Evolutionary conservation across 345 rosid genomes (phyloP).

Genomic region (Durio zibethinus): DNA sequence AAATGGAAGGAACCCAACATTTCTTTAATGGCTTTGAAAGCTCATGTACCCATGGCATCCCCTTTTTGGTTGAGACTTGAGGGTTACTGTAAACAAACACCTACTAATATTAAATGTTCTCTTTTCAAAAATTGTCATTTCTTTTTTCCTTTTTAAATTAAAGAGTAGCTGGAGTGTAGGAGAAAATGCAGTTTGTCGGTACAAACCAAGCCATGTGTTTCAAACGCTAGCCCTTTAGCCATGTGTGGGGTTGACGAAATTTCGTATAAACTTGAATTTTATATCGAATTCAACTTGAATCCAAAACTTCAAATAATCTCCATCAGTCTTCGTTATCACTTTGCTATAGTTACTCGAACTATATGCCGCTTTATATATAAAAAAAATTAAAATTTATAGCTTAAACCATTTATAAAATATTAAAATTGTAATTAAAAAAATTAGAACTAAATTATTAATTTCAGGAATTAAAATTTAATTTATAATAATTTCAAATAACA

Average conservation of each 20-base stretch:
- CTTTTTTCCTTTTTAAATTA: not conserved
- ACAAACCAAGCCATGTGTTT: not conserved
- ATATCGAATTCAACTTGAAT: too few species aligned
- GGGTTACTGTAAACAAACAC: not conserved
- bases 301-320: too few species aligned
- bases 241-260: not conserved
- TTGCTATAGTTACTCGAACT: too few species aligned
- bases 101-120: not conserved
- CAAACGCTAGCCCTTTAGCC: not conserved
- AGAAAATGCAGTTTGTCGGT: not conserved
- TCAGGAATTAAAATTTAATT: too few species aligned
- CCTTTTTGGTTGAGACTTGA: not conserved
- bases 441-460: too few species aligned
- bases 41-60: not conserved
- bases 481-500: too few species aligned
- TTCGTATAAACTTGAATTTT: too few species aligned
- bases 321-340: too few species aligned
- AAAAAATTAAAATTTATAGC: too few species aligned
- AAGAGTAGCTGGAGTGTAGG: not conserved
- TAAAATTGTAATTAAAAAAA: too few species aligned
- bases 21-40: not conserved
- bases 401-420: too few species aligned
- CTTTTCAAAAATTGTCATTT: not conserved
- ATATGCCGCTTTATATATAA: too few species aligned
- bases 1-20: not conserved